Conservation (phyloP, 1,284 basidiomycete species). For the Cutaneotrichosporon cyanovorans region DNA sequence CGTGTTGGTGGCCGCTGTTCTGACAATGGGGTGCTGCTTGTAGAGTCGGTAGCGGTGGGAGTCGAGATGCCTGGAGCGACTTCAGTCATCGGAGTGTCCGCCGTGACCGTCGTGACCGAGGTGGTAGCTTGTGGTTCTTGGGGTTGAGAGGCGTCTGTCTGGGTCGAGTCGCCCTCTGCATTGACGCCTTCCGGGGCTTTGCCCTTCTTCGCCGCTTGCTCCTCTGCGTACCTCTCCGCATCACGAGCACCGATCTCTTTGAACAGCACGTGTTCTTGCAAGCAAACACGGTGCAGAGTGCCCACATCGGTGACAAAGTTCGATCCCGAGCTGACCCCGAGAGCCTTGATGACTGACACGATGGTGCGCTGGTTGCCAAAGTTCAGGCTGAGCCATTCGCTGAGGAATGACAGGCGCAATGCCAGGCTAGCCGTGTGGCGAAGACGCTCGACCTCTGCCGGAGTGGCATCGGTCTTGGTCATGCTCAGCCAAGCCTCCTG, state of each 20-base stretch:
- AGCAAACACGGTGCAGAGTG: slow-evolving; percentile 71
- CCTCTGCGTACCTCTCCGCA: neutral
- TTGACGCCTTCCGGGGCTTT: slow-evolving; percentile 1
- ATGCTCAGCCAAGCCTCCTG: slow-evolving; percentile 52
- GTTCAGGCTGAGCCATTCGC: slow-evolving; percentile 64
- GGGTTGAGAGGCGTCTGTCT: neutral
- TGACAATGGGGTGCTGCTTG: too few relatives aligned
- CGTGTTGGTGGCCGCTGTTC: slow-evolving; percentile 7
- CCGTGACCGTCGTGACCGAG: neutral
- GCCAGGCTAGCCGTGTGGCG: slow-evolving; percentile 50
- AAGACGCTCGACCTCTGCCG: slow-evolving; percentile 7
- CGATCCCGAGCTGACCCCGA: slow-evolving; percentile 59
- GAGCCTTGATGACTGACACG: slow-evolving; percentile 64
- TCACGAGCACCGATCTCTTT: slow-evolving; percentile 50
- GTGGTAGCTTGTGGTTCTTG: too few relatives aligned
- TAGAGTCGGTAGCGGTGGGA: neutral
- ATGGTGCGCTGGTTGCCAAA: slow-evolving; percentile 53
- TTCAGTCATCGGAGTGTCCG: neutral
- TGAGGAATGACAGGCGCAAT: slow-evolving; percentile 50
- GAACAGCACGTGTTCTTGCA: slow-evolving; percentile 48
- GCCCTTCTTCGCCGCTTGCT: neutral
- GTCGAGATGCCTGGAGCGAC: neutral
- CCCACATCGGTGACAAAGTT: slow-evolving; percentile 70
- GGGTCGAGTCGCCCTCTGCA: neutral
- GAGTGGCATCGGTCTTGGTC: slow-evolving; percentile 11